Percentiles rank a stretch among this genome's conserved stretches.
These are phyloP conservation scores for Emydomyces testavorans DNA, from an alignment of 2,329 filamentous ascomycete species.

Conservation along the genomic window DNA sequence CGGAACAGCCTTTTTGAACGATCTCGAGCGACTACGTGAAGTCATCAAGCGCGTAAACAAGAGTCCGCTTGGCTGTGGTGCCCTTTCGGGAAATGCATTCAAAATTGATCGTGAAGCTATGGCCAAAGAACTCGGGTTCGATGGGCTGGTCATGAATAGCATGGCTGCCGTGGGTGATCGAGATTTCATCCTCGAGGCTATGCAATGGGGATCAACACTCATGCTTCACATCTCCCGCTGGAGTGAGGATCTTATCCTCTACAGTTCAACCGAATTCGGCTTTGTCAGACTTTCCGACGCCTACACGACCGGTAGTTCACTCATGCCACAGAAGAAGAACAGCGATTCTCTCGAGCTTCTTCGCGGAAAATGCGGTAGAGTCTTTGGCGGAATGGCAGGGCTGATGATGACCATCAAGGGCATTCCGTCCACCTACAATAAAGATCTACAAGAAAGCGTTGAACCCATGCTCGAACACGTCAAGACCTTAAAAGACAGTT, in stretches of 20 bases:
- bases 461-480: constrained; percentile 77
- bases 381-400: constrained; percentile 71
- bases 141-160: constrained; percentile 61
- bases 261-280: constrained; percentile 63
- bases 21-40: constrained; percentile 66
- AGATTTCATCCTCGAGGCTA: constrained; percentile 70
- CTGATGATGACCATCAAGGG: constrained; percentile 66
- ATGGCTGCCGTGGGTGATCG: constrained; percentile 65
- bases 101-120: constrained; percentile 68
- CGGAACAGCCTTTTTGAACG: constrained; percentile 57
- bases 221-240: constrained; percentile 71
- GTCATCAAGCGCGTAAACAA: constrained; percentile 63
- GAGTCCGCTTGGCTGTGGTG: constrained; percentile 60
- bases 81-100: constrained; percentile 72
- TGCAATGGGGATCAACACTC: constrained; percentile 68
- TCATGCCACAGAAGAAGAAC: constrained; percentile 84
- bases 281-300: constrained; percentile 67
- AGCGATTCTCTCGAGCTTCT: constrained; percentile 59
- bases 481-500: constrained; percentile 66
- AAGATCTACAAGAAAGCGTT: constrained; percentile 79
- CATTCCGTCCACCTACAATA: constrained; percentile 75
- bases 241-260: constrained; percentile 79
- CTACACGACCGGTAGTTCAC: constrained; percentile 62
- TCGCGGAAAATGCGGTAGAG: constrained; percentile 63
- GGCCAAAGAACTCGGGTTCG: constrained; percentile 69